These are phyloP conservation scores for Amaranthus tricolor DNA, from an alignment of 179 eudicot species.

Conservation along the genomic window DNA sequence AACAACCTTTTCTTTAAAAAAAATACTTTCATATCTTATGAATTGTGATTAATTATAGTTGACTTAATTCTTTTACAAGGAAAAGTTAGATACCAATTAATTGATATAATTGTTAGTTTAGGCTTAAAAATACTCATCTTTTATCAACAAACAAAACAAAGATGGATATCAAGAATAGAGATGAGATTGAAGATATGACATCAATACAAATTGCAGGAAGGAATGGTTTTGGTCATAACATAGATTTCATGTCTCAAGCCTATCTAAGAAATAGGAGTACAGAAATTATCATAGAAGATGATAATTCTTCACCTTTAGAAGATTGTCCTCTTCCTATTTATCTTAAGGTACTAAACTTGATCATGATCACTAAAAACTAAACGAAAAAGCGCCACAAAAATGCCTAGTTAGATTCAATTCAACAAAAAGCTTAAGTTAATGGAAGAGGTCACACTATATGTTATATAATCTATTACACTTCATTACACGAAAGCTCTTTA, in stretches of 20 bases:
- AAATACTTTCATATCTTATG: slow-evolving; percentile 32
- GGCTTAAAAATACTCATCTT: not conserved
- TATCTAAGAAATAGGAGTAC: slow-evolving; percentile 54
- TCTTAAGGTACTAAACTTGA: slow-evolving; percentile 44
- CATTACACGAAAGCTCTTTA: too few relatives aligned
- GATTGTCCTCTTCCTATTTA: slow-evolving; percentile 71
- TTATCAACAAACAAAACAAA: slow-evolving; percentile 15
- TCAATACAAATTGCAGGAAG: slow-evolving; percentile 68
- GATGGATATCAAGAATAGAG: slow-evolving; percentile 48
- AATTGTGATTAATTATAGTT: slow-evolving; percentile 42
- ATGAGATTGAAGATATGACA: slow-evolving; percentile 58
- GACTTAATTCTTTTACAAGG: slow-evolving; percentile 21
- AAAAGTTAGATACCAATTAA: slow-evolving; percentile 13
- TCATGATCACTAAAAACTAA: not conserved
- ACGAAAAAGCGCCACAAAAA: too few relatives aligned
- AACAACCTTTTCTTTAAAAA: slow-evolving; percentile 39
- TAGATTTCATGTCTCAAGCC: slow-evolving; percentile 74
- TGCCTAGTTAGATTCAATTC: too few relatives aligned
- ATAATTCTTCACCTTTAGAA: slow-evolving; percentile 30
- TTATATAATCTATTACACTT: too few relatives aligned
- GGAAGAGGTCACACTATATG: too few relatives aligned
- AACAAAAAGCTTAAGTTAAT: too few relatives aligned
- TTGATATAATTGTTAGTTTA: slow-evolving; percentile 20
- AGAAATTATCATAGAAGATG: slow-evolving; percentile 56
- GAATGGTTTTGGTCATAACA: slow-evolving; percentile 70